Conservation (phyloP, 2,329 filamentous ascomycete species). For the Bipolaris zeicola region DNA sequence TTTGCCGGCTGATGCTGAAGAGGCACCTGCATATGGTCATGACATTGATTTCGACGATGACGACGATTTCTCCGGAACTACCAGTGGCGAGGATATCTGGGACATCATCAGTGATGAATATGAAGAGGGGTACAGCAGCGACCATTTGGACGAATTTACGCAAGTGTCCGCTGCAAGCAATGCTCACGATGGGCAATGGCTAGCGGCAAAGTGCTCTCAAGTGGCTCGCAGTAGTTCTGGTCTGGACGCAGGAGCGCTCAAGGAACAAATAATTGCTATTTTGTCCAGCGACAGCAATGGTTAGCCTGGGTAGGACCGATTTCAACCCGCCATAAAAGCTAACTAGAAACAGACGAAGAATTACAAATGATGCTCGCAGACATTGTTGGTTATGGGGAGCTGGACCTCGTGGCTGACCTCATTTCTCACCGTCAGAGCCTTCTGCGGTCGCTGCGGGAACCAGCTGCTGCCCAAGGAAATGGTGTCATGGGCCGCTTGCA, state of each 20-base stretch:
- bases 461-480: conserved; percentile 47
- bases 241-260: conserved; percentile 71
- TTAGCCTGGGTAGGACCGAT: conserved; percentile 10
- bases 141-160: conserved; percentile 63
- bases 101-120: conserved; percentile 83
- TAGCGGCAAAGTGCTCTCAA: conserved; percentile 69
- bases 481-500: conserved; percentile 65
- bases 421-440: conserved; percentile 77
- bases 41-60: conserved; percentile 71
- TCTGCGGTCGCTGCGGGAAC: conserved; percentile 36
- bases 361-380: conserved; percentile 91
- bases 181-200: conserved; percentile 69
- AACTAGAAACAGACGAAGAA: conserved; percentile 68
- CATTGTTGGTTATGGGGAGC: conserved; percentile 87
- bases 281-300: conserved; percentile 67
- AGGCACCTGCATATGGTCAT: conserved; percentile 58
- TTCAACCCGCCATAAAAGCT: background rate
- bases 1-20: conserved; percentile 55
- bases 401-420: conserved; percentile 92
- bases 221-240: conserved; percentile 70
- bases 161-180: conserved; percentile 33
- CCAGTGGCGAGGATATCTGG: conserved; percentile 83
- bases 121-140: conserved; percentile 68
- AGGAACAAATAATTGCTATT: conserved; percentile 76
- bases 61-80: conserved; percentile 63